phyloP scores from a whole-genome alignment of 176 grass and related monocot species.

The Musa troglodytarum region DNA sequence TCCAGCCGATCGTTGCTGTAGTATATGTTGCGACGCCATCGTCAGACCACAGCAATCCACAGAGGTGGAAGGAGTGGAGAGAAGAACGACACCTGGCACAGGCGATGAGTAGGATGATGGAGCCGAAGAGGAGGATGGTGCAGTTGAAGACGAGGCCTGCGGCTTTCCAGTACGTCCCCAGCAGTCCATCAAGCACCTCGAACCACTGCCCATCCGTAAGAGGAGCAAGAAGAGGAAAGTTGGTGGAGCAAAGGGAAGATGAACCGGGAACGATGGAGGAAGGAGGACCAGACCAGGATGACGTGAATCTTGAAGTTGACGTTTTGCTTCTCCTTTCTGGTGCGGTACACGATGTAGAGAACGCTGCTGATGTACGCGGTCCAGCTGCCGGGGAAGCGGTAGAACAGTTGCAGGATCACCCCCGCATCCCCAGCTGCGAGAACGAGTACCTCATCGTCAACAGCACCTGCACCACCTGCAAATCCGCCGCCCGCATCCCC shows the following conservation, averaged over 20 bases:
- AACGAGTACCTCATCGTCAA: slow-evolving; percentile 2
- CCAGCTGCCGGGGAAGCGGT: slow-evolving; percentile 65
- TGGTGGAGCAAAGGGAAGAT: not conserved
- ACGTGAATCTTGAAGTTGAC: slow-evolving; percentile 63
- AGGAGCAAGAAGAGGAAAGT: not conserved
- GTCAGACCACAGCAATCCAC: not conserved
- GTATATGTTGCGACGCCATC: not conserved
- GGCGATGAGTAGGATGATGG: slow-evolving; percentile 7
- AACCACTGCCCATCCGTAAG: not conserved
- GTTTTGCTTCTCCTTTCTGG: slow-evolving; percentile 50
- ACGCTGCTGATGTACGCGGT: slow-evolving; percentile 72
- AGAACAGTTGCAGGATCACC: slow-evolving; percentile 27
- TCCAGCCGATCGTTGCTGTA: slow-evolving; percentile 5
- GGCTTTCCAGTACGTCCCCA: slow-evolving; percentile 4
- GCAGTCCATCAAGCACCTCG: slow-evolving; percentile 1
- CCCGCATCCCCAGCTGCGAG: slow-evolving; percentile 12
- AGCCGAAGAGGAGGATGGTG: slow-evolving; percentile 11
- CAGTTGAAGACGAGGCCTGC: slow-evolving; percentile 6
- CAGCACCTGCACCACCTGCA: slow-evolving; percentile 8
- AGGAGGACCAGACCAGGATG: slow-evolving; percentile 35
- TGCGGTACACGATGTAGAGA: slow-evolving; percentile 63
- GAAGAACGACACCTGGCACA: not conserved
- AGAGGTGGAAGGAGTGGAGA: too few relatives aligned
- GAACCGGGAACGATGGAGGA: not conserved
- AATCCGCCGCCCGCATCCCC: not conserved